Conservation (phyloP, 2,329 filamentous ascomycete genomes). For the Metarhizium album region DNA sequence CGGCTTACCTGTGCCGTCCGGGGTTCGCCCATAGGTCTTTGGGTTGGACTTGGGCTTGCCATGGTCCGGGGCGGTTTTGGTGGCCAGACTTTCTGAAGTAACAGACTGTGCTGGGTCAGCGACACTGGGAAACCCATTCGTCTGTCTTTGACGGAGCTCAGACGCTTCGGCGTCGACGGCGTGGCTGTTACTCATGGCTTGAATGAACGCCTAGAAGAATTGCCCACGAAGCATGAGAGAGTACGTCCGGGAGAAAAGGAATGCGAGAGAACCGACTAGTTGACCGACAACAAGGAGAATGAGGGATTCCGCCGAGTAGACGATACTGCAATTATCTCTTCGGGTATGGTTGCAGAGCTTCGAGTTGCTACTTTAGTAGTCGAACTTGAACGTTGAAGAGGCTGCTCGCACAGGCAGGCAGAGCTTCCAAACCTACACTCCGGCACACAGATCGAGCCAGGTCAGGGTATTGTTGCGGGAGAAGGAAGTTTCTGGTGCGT, state of each 20-base stretch:
- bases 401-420: conserved; percentile 4
- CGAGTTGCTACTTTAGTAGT: neutral
- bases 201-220: neutral
- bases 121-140: neutral
- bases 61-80: conserved; percentile 2
- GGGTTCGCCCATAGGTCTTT: conserved; percentile 82
- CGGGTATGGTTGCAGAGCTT: neutral
- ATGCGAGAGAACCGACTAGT: neutral
- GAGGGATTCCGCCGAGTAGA: neutral
- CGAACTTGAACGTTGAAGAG: neutral
- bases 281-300: neutral
- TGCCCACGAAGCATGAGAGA: neutral
- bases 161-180: conserved; percentile 3
- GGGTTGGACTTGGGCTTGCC: conserved; percentile 16
- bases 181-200: neutral
- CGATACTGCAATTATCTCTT: neutral
- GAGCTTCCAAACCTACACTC: neutral
- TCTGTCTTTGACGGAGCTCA: conserved; percentile 4
- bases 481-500: too few relatives aligned
- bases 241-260: neutral
- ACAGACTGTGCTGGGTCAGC: neutral
- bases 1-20: conserved; percentile 74
- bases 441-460: neutral
- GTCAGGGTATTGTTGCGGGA: neutral
- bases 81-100: neutral